Percentiles rank a stretch among this genome's conserved stretches.
Conservation (phyloP, 441 rosid genomes). For the Kokia cookei region DNA sequence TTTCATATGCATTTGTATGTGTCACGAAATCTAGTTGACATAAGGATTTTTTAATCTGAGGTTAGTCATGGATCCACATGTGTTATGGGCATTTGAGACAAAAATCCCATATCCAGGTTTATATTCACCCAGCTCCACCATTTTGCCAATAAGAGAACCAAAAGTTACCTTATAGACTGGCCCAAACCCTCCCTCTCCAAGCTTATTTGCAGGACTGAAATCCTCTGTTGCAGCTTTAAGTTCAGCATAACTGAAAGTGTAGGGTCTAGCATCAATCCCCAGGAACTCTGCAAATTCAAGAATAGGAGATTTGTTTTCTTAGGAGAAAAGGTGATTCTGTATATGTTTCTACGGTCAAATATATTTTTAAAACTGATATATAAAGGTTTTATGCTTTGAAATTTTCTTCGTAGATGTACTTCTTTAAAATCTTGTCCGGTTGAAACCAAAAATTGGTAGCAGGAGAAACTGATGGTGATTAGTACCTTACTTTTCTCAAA, state of each 20-base stretch:
- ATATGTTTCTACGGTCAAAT: neutral
- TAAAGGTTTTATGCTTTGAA: neutral
- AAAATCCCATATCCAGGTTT: neutral
- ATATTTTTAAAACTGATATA: neutral
- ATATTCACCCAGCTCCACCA: neutral
- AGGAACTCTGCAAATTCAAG: conserved; percentile 21
- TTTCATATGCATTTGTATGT: too few relatives aligned
- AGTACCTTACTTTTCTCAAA: neutral
- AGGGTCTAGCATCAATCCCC: conserved; percentile 26
- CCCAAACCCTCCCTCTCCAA: conserved; percentile 59
- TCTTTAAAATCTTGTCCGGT: neutral
- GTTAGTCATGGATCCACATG: neutral
- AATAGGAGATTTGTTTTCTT: neutral
- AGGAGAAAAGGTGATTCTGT: neutral
- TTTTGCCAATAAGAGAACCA: neutral
- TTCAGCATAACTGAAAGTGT: conserved; percentile 40
- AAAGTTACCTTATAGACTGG: conserved; percentile 28
- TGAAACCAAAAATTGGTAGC: neutral
- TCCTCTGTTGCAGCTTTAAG: conserved; percentile 43
- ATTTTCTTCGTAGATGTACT: neutral
- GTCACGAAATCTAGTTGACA: neutral
- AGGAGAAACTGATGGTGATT: neutral
- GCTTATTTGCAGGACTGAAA: conserved; percentile 39
- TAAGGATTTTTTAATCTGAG: neutral
- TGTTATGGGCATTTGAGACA: neutral